Conservation (phyloP, 768 basidiomycete species). For the Lactifluus subvellereus region DNA sequence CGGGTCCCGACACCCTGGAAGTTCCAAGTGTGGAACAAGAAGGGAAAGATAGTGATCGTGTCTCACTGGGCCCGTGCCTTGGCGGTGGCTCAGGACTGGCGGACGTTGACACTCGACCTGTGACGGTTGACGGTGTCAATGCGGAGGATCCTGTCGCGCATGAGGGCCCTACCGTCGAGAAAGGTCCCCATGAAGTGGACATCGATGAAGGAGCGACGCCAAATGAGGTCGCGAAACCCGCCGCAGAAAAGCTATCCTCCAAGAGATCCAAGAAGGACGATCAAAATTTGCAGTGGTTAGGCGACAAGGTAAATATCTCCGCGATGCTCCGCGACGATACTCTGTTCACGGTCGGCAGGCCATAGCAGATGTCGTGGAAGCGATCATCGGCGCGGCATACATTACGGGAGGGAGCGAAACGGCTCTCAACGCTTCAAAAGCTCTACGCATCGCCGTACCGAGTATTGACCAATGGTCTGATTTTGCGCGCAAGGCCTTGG, state of each 20-base stretch:
- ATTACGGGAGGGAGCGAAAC: constrained; percentile 63
- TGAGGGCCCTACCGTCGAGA: background rate
- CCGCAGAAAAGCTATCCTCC: background rate
- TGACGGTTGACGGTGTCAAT: background rate
- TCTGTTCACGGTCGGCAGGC: constrained; percentile 40
- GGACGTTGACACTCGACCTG: background rate
- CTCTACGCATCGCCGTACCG: constrained; percentile 58
- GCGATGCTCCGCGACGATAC: constrained; percentile 1
- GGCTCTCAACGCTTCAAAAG: constrained; percentile 59
- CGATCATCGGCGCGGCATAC: constrained; percentile 79
- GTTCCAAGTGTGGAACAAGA: background rate
- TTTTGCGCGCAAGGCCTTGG: constrained; percentile 46
- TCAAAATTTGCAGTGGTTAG: constrained; percentile 49
- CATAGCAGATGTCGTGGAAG: constrained; percentile 80
- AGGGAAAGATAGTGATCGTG: background rate
- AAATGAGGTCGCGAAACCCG: constrained; percentile 2
- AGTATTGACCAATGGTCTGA: constrained; percentile 67
- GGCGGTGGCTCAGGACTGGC: background rate
- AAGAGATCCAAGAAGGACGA: constrained; percentile 31
- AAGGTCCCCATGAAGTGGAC: background rate
- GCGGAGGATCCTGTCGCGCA: background rate
- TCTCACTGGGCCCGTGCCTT: background rate
- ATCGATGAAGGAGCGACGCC: background rate
- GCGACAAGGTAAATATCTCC: constrained; percentile 60
- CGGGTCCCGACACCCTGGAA: background rate